These are phyloP conservation scores for Zoysia pacifica DNA, from an alignment of 176 grass and related monocot genomes.

Conservation along the genomic window DNA sequence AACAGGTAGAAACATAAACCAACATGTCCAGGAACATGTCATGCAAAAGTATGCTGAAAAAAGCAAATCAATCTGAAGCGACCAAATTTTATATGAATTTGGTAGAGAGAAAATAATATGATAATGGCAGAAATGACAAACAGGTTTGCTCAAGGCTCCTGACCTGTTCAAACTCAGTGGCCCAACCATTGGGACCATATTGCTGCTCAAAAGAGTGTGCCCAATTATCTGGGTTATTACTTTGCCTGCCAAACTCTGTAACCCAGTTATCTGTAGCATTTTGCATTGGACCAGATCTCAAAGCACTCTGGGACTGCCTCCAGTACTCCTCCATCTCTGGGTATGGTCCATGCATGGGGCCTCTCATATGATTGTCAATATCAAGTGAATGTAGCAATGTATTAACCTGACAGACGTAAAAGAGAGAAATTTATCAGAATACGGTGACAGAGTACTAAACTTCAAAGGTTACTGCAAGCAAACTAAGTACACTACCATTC, in stretches of 20 bases:
- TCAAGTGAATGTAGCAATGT: conserved; percentile 89
- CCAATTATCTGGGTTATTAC: conserved; percentile 82
- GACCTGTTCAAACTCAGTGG: conserved; percentile 94
- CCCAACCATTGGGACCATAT: conserved; percentile 95
- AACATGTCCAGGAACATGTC: conserved; percentile 37
- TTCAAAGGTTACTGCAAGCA: conserved; percentile 9
- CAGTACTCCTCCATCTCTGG: conserved; percentile 92
- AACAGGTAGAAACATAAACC: conserved; percentile 22
- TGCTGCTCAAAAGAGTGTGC: conserved; percentile 87
- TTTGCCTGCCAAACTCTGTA: conserved; percentile 77
- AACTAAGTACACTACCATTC: conserved; percentile 12
- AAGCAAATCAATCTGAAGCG: conserved; percentile 4
- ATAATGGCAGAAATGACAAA: conserved; percentile 26
- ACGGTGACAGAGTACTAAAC: neutral
- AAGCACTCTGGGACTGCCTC: conserved; percentile 80
- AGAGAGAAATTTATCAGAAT: conserved; percentile 30
- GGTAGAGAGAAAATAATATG: conserved; percentile 1
- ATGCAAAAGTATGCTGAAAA: conserved; percentile 25
- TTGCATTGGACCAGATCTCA: conserved; percentile 66
- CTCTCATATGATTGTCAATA: conserved; percentile 76
- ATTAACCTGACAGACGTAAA: conserved; percentile 74
- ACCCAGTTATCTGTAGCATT: conserved; percentile 85
- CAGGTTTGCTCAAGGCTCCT: conserved; percentile 25
- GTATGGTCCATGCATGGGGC: conserved; percentile 68
- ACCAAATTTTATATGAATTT: conserved; percentile 1